Evolutionary conservation across 331 rosid genomes (phyloP).

Genomic region (Erythrophleum ivorense): DNA sequence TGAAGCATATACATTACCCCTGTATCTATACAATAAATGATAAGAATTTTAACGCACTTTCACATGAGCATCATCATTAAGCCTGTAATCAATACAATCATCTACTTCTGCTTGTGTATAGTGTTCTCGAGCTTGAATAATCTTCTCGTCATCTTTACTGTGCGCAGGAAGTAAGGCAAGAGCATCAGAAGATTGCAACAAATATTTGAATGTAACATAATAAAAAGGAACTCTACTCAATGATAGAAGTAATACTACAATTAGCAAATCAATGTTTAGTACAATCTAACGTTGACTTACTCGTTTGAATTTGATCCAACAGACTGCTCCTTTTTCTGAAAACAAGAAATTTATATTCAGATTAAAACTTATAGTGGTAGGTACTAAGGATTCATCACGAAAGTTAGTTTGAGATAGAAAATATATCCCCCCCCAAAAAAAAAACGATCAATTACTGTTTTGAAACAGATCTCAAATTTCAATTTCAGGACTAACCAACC

Average conservation of each 20-base stretch:
- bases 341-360: background rate
- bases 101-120: constrained; percentile 61
- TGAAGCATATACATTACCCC: background rate
- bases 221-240: background rate
- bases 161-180: background rate
- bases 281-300: constrained; percentile 11
- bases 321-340: constrained; percentile 26
- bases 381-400: background rate
- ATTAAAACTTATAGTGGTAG: background rate
- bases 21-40: background rate
- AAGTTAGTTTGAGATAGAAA: background rate
- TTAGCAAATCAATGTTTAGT: background rate
- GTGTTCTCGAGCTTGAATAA: constrained; percentile 53
- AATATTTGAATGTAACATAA: background rate
- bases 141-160: constrained; percentile 46
- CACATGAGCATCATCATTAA: constrained; percentile 74
- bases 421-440: too few species aligned
- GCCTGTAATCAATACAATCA: constrained; percentile 43
- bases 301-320: constrained; percentile 28
- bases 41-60: constrained; percentile 49
- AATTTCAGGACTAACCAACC: background rate
- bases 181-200: background rate
- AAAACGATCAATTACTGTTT: background rate
- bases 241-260: background rate
- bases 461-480: background rate